Evolutionary conservation across 1,284 basidiomycete genomes (phyloP).

Genomic region (Cryptococcus sp.): DNA sequence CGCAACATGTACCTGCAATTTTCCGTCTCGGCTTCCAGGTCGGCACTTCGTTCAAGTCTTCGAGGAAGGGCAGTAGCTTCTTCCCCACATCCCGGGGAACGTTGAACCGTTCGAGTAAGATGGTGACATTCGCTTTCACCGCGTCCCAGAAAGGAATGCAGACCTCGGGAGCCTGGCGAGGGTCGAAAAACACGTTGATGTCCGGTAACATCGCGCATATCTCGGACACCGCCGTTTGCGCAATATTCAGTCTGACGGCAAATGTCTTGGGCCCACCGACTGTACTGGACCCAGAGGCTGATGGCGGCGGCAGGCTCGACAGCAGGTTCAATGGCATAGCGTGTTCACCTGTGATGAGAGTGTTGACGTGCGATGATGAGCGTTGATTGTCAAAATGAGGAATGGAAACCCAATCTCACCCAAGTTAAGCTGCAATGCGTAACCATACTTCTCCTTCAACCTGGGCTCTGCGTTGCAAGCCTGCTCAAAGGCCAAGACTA

Average conservation of each 20-base stretch:
- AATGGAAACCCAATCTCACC: neutral
- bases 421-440: slow-evolving; percentile 10
- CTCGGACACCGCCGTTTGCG: slow-evolving; percentile 7
- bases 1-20: neutral
- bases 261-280: slow-evolving; percentile 6
- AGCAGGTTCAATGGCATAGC: slow-evolving; percentile 5
- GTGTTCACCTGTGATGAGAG: slow-evolving; percentile 9
- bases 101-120: slow-evolving; percentile 2
- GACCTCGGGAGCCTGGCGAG: neutral
- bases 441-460: slow-evolving; percentile 4
- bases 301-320: slow-evolving; percentile 5
- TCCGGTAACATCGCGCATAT: slow-evolving; percentile 1
- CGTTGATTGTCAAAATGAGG: neutral
- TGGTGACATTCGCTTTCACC: neutral
- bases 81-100: slow-evolving; percentile 7
- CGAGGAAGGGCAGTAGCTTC: slow-evolving; percentile 7
- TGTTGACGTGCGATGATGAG: neutral
- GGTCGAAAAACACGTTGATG: neutral
- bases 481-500: slow-evolving; percentile 13
- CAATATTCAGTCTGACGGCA: slow-evolving; percentile 8
- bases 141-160: slow-evolving; percentile 6
- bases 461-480: slow-evolving; percentile 1
- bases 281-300: neutral
- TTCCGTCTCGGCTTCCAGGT: slow-evolving; percentile 3
- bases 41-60: neutral